Conservation (phyloP, 2,329 filamentous ascomycete species). For the Ophiostoma novo-ulmi region DNA sequence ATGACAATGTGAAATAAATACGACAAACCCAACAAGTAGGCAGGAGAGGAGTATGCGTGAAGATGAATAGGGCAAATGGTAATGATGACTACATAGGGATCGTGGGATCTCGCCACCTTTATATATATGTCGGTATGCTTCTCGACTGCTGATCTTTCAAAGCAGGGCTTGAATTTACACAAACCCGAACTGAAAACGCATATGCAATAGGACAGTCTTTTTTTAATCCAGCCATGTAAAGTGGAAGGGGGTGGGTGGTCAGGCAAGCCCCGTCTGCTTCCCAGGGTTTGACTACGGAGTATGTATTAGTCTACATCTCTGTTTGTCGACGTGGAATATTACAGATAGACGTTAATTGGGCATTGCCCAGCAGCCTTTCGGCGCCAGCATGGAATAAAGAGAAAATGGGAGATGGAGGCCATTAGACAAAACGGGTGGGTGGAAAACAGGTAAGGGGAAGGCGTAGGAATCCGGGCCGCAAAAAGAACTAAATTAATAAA, state of each 20-base stretch:
- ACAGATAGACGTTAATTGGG: slow-evolving; percentile 1
- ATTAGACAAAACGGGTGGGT: not conserved
- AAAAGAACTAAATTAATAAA: slow-evolving; percentile 1
- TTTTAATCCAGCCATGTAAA: slow-evolving; percentile 7
- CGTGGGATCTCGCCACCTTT: slow-evolving; percentile 7
- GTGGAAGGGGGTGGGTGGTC: not conserved
- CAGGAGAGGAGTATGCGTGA: not conserved
- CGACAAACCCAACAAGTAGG: not conserved
- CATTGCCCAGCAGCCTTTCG: slow-evolving; percentile 4
- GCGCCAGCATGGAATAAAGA: slow-evolving; percentile 1
- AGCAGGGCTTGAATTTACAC: slow-evolving; percentile 2
- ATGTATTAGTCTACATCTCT: not conserved
- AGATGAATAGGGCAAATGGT: not conserved
- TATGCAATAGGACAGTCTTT: not conserved
- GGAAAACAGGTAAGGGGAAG: slow-evolving; percentile 1
- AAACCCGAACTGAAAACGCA: not conserved
- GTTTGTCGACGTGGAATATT: not conserved
- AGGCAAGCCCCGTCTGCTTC: slow-evolving; percentile 5
- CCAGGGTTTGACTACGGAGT: slow-evolving; percentile 5
- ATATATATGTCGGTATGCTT: not conserved
- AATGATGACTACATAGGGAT: not conserved
- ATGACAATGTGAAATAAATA: not conserved
- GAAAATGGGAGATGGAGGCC: not conserved
- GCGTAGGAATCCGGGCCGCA: slow-evolving; percentile 10
- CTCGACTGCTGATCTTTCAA: not conserved